phyloP scores from a whole-genome alignment of 208 protist genomes.

The Balamuthia mandrillaris region DNA sequence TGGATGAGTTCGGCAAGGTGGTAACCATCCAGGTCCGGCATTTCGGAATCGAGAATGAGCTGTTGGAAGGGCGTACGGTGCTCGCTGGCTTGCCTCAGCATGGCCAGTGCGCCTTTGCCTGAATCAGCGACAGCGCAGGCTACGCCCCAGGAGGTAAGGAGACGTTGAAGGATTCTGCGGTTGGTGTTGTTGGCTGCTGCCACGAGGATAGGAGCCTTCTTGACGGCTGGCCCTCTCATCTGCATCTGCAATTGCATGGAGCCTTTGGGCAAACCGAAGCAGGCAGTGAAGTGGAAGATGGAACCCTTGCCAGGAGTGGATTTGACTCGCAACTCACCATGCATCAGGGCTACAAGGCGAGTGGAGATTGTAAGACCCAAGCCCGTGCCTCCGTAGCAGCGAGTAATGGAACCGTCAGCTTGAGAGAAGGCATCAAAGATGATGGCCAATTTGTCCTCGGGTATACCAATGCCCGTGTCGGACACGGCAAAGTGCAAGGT shows the following conservation, averaged over 20 bases:
- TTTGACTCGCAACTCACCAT: background rate
- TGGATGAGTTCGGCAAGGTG: background rate
- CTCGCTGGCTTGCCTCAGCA: background rate
- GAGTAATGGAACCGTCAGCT: conserved; percentile 43
- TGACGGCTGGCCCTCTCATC: too few relatives aligned
- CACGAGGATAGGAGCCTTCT: background rate
- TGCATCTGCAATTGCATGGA: too few relatives aligned
- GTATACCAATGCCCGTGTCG: conserved; percentile 57
- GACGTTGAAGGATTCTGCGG: background rate
- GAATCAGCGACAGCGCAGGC: background rate
- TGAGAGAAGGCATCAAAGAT: conserved; percentile 63
- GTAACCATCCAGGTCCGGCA: conserved; percentile 13
- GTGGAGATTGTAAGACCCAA: conserved; percentile 59
- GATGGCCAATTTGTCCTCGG: conserved; percentile 32
- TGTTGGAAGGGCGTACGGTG: background rate
- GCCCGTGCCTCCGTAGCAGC: conserved; percentile 61
- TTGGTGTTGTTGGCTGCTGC: background rate
- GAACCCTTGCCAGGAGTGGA: background rate
- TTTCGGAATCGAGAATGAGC: conserved; percentile 38
- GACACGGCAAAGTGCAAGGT: conserved; percentile 6
- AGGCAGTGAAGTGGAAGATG: background rate
- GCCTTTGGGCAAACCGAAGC: too few relatives aligned
- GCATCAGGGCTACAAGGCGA: conserved; percentile 55
- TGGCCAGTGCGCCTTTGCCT: background rate
- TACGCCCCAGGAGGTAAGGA: background rate